These are phyloP conservation scores for Ophiostoma triangulosporum DNA, from an alignment of 2,329 filamentous ascomycete genomes.

Conservation along the genomic window DNA sequence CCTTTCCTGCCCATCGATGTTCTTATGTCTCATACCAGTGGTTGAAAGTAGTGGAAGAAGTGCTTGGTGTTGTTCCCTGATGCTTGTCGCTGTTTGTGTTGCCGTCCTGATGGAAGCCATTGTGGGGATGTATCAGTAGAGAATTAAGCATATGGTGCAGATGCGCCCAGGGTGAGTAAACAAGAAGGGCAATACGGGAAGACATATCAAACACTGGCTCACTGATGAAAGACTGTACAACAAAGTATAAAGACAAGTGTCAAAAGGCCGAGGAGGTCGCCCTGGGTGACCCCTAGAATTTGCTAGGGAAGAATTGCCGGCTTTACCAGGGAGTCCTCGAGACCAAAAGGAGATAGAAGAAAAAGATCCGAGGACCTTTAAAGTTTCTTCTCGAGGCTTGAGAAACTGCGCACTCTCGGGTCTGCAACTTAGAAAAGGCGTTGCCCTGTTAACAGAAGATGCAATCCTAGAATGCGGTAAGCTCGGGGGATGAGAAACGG, in stretches of 20 bases:
- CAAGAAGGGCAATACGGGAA: background rate
- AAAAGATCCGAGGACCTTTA: background rate
- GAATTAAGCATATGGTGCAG: background rate
- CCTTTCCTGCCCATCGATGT: too few species aligned
- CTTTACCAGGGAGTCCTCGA: background rate
- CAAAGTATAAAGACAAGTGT: background rate
- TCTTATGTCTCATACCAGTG: too few species aligned
- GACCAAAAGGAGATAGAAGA: background rate
- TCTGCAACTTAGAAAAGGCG: background rate
- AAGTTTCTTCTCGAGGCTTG: background rate
- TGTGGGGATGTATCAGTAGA: background rate
- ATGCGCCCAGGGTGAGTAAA: background rate
- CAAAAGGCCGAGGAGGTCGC: background rate
- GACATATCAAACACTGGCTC: too few species aligned
- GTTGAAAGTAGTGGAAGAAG: too few species aligned
- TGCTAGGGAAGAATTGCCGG: background rate
- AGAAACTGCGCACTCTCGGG: background rate
- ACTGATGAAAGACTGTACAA: too few species aligned
- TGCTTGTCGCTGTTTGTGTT: background rate
- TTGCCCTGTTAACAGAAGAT: too few species aligned
- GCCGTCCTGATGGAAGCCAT: background rate
- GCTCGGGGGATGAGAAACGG: too few species aligned
- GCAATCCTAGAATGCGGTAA: too few species aligned
- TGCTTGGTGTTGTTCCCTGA: too few species aligned
- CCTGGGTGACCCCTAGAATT: background rate